phyloP scores from a whole-genome alignment of 1,284 basidiomycete genomes.

The Peniophora sp. region DNA sequence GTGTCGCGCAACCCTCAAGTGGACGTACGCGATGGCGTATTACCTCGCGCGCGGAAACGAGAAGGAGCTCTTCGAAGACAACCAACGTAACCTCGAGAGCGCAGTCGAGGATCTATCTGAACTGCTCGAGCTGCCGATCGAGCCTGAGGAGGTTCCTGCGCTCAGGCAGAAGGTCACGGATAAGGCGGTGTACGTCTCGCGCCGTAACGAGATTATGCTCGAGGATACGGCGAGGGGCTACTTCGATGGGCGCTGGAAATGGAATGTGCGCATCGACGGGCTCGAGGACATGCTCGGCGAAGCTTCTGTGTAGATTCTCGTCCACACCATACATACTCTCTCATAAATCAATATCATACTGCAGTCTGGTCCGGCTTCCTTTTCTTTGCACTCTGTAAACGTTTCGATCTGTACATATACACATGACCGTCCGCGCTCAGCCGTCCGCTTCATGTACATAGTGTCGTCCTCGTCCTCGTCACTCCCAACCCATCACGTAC shows the following conservation, averaged over 20 bases:
- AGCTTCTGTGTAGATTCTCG: too few species aligned
- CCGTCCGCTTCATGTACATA: too few species aligned
- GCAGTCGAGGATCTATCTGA: constrained; percentile 95
- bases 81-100: constrained; percentile 90
- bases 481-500: too few species aligned
- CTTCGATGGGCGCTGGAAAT: constrained; percentile 78
- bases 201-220: constrained; percentile 90
- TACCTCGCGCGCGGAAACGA: constrained; percentile 84
- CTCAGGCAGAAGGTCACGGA: constrained; percentile 92
- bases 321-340: too few species aligned
- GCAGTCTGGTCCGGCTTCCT: too few species aligned
- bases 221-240: constrained; percentile 93
- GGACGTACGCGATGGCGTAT: constrained; percentile 99
- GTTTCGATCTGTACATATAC: too few species aligned
- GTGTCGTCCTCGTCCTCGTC: too few species aligned
- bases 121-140: constrained; percentile 85
- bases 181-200: constrained; percentile 95
- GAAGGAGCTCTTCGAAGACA: constrained; percentile 97
- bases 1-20: constrained; percentile 94
- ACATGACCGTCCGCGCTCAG: too few species aligned
- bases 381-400: too few species aligned
- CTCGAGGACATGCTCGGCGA: constrained; percentile 28
- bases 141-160: constrained; percentile 74
- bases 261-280: constrained; percentile 62
- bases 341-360: too few species aligned